These are phyloP conservation scores for Ceriops tagal DNA, from an alignment of 345 rosid species.

Conservation along the genomic window DNA sequence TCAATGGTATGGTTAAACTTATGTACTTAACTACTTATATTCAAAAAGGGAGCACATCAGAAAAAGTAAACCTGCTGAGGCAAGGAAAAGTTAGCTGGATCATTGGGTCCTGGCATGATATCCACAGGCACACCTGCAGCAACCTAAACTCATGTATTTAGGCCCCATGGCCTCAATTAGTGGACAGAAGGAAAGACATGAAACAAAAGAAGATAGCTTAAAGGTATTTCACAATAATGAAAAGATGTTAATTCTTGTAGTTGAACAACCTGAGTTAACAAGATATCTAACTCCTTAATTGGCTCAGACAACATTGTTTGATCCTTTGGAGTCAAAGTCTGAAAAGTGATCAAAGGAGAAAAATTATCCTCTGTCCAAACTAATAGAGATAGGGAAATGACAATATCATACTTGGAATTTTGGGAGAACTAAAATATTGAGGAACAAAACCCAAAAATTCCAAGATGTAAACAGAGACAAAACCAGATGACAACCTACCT, in stretches of 20 bases:
- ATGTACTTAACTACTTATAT: no score
- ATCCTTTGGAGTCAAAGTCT: constrained; percentile 82
- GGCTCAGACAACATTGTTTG: constrained; percentile 76
- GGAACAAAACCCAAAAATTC: not conserved
- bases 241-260: not conserved
- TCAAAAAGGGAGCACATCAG: not conserved
- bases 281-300: constrained; percentile 76
- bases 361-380: not conserved
- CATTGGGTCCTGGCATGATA: constrained; percentile 90
- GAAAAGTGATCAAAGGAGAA: constrained; percentile 23
- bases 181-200: not conserved
- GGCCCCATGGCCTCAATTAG: constrained; percentile 8
- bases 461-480: not conserved
- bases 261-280: constrained; percentile 67
- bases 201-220: constrained; percentile 2
- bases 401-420: not conserved
- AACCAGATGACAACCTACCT: not conserved
- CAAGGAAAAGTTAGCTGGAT: constrained; percentile 88
- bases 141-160: constrained; percentile 45
- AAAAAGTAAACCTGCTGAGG: constrained; percentile 80
- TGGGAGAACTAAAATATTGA: not conserved
- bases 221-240: constrained; percentile 16
- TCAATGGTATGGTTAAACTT: no score
- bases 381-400: not conserved
- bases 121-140: constrained; percentile 88